A percentile compares a stretch with the other conserved stretches of the same genome.
Conservation (phyloP, 2,329 filamentous ascomycete genomes). For the Penicillium sp. region DNA sequence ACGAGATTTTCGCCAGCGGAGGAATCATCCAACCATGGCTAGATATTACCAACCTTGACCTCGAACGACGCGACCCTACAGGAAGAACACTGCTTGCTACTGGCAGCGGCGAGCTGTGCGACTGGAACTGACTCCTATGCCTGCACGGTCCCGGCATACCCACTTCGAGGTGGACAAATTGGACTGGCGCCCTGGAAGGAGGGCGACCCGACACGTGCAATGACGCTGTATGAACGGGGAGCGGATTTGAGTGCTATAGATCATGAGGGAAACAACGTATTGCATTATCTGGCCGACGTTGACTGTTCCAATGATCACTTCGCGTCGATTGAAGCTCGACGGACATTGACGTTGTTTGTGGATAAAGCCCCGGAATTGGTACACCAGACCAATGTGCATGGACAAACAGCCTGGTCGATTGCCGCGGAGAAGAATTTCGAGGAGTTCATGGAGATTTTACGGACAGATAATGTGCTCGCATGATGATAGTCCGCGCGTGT, state of each 20-base stretch:
- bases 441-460: background rate
- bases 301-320: background rate
- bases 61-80: constrained; percentile 16
- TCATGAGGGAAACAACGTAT: constrained; percentile 3
- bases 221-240: constrained; percentile 10
- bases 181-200: background rate
- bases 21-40: constrained; percentile 20
- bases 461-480: background rate
- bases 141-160: background rate
- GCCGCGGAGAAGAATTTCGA: background rate
- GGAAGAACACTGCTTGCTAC: constrained; percentile 20
- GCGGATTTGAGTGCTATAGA: constrained; percentile 7
- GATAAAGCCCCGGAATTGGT: constrained; percentile 5
- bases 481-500: background rate
- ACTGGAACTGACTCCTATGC: constrained; percentile 14
- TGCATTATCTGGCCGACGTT: constrained; percentile 7
- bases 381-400: background rate
- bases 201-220: constrained; percentile 8
- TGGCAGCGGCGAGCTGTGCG: constrained; percentile 11
- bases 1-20: constrained; percentile 12
- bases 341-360: constrained; percentile 2
- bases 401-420: constrained; percentile 3
- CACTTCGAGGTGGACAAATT: background rate
- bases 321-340: background rate
- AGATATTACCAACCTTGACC: constrained; percentile 13